Percentiles rank a stretch among this genome's conserved stretches.
phyloP scores from a whole-genome alignment of 441 rosid species.

The Metrosideros polymorpha region DNA sequence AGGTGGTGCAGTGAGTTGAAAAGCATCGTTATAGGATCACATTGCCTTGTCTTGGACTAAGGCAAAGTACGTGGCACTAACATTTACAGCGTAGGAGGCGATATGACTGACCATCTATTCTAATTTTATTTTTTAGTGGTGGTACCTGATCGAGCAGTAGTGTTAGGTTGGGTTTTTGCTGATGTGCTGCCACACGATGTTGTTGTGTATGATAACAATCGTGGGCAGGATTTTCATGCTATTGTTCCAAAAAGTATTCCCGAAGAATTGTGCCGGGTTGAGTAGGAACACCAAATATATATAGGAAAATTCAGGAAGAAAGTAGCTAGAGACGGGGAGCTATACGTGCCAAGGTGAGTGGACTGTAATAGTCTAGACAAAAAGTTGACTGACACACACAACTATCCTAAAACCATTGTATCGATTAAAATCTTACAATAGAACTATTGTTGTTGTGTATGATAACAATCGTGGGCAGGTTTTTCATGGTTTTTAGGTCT shows the following conservation, averaged over 20 bases:
- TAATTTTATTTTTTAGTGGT: conserved; percentile 42
- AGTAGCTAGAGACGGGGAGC: conserved; percentile 69
- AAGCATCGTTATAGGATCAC: no score
- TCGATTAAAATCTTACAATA: no score
- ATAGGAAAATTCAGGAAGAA: conserved; percentile 55
- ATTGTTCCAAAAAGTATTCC: conserved; percentile 40
- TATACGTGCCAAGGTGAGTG: conserved; percentile 64
- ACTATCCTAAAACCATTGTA: no score
- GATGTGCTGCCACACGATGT: conserved; percentile 83
- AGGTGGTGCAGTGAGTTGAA: no score
- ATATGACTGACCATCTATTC: conserved; percentile 5
- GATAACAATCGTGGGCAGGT: no score
- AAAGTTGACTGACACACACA: no score
- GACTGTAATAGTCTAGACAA: no score
- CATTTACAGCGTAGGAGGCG: no score
- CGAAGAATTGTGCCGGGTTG: conserved; percentile 63
- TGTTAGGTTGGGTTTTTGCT: conserved; percentile 91
- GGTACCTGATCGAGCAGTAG: conserved; percentile 53
- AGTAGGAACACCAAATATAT: conserved; percentile 60
- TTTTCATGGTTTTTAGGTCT: no score
- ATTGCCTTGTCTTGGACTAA: no score
- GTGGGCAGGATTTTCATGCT: conserved; percentile 69
- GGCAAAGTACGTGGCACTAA: no score
- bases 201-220: conserved; percentile 64
- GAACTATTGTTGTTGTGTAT: no score